Percentiles rank a stretch among this genome's conserved stretches.
phyloP scores from a whole-genome alignment of 371 early-diverging fungal species.

The Smittium mucronatum region DNA sequence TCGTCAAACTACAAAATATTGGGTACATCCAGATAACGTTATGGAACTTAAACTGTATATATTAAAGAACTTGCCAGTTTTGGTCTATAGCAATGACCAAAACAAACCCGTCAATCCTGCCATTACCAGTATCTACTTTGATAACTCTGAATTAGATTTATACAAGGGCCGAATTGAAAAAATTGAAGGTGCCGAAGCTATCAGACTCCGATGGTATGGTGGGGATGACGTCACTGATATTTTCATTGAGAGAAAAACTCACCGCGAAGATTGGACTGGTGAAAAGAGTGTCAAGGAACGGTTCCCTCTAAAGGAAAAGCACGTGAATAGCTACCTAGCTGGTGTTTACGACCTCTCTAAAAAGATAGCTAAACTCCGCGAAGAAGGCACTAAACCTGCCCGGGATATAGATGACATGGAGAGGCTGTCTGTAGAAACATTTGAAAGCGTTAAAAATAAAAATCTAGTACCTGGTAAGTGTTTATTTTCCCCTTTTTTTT shows the following conservation, averaged over 20 bases:
- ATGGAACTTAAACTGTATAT: slow-evolving; percentile 89
- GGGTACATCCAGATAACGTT: slow-evolving; percentile 98
- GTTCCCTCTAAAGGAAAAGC: slow-evolving; percentile 89
- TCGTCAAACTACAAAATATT: slow-evolving; percentile 86
- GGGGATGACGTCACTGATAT: slow-evolving; percentile 72
- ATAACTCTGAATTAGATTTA: slow-evolving; percentile 82
- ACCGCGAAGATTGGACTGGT: slow-evolving; percentile 94
- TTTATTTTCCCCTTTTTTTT: not conserved
- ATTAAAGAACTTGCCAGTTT: slow-evolving; percentile 88
- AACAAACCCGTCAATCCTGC: slow-evolving; percentile 67
- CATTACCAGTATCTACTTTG: slow-evolving; percentile 93
- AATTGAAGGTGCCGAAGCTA: slow-evolving; percentile 85
- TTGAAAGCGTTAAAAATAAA: slow-evolving; percentile 56
- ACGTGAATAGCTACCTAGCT: slow-evolving; percentile 69
- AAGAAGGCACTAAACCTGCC: slow-evolving; percentile 52
- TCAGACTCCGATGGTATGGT: slow-evolving; percentile 96
- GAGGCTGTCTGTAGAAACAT: slow-evolving; percentile 66
- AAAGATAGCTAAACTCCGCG: slow-evolving; percentile 64
- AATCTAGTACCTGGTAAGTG: slow-evolving; percentile 66
- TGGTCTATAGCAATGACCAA: slow-evolving; percentile 73
- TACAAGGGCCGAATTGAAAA: slow-evolving; percentile 87
- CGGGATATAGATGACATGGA: slow-evolving; percentile 64
- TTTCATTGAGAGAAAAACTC: slow-evolving; percentile 94
- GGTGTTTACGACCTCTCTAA: slow-evolving; percentile 70
- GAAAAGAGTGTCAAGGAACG: slow-evolving; percentile 88